Percentiles rank a stretch among this genome's conserved stretches.
Evolutionary conservation across 1,139 yeast species (phyloP).

Genomic region (Maudiozyma humilis): DNA sequence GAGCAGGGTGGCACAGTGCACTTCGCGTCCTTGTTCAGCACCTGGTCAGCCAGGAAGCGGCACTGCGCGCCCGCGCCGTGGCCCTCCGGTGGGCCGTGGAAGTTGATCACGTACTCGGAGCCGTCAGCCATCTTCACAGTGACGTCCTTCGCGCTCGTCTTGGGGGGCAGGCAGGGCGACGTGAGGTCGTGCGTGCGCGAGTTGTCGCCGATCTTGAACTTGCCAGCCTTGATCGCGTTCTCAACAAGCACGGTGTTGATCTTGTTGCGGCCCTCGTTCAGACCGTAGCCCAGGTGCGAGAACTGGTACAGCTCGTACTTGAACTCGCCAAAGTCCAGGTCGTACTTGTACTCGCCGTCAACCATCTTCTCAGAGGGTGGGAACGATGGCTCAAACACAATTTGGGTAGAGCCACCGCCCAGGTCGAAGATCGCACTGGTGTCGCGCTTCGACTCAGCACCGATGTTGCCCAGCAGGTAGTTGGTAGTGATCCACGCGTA

Average conservation of each 20-base stretch:
- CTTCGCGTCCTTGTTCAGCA: constrained; percentile 71
- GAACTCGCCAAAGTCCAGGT: constrained; percentile 70
- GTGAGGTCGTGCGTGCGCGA: constrained; percentile 41
- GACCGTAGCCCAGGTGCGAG: constrained; percentile 91
- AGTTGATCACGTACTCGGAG: constrained; percentile 52
- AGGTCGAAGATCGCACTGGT: constrained; percentile 96
- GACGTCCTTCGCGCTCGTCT: constrained; percentile 45
- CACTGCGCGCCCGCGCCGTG: constrained; percentile 58
- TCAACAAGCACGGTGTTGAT: constrained; percentile 56
- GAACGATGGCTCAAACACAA: constrained; percentile 88
- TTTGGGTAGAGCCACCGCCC: constrained; percentile 98
- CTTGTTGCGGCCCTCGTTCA: constrained; percentile 87
- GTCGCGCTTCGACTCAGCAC: constrained; percentile 57
- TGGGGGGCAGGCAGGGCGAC: constrained; percentile 88
- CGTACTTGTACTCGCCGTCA: constrained; percentile 85
- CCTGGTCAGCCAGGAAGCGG: constrained; percentile 70
- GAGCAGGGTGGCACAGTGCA: constrained; percentile 81
- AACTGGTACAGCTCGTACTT: constrained; percentile 82
- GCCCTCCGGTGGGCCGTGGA: constrained; percentile 64
- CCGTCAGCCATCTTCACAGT: constrained; percentile 47
- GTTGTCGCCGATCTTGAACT: constrained; percentile 34
- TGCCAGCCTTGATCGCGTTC: constrained; percentile 38
- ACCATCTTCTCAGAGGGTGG: constrained; percentile 50
- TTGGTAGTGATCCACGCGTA: constrained; percentile 98
- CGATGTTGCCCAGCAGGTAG: constrained; percentile 85